These are phyloP conservation scores for Backusella circina DNA, from an alignment of 192 early-diverging fungal genomes.

Conservation along the genomic window DNA sequence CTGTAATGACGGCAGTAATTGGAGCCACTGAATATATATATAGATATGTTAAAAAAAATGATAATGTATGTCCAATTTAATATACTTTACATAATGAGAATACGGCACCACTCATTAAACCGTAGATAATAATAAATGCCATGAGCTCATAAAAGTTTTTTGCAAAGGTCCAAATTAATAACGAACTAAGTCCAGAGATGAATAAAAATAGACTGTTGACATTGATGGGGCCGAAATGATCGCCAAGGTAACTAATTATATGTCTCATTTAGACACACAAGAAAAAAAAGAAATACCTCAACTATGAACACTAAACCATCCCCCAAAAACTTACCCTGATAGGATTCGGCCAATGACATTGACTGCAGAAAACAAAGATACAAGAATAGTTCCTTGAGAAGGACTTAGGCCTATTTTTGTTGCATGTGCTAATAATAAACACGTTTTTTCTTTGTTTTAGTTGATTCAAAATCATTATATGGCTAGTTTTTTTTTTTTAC, in stretches of 20 bases:
- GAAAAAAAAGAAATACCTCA: background rate
- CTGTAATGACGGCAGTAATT: conserved; percentile 16
- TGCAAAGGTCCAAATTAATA: conserved; percentile 33
- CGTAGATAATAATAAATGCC: conserved; percentile 28
- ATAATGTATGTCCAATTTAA: too few relatives aligned
- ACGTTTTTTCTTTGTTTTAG: too few relatives aligned
- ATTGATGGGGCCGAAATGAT: conserved; percentile 28
- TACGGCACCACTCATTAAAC: conserved; percentile 27
- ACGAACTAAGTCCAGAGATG: conserved; percentile 16
- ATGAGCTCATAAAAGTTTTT: conserved; percentile 19
- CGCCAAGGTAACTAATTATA: background rate
- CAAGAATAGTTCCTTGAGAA: conserved; percentile 12
- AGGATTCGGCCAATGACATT: conserved; percentile 27
- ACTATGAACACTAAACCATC: background rate
- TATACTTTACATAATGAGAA: conserved; percentile 16
- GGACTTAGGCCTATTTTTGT: conserved; percentile 14
- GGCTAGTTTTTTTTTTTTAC: background rate
- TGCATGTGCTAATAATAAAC: conserved; percentile 19
- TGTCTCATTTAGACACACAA: background rate
- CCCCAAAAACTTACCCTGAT: background rate
- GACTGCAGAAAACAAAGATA: conserved; percentile 14
- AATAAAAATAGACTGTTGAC: conserved; percentile 19
- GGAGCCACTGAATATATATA: conserved; percentile 8
- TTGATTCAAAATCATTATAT: background rate
- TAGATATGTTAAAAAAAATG: too few relatives aligned